phyloP scores from a whole-genome alignment of 345 rosid species.

The Hibiscus tridactylites region DNA sequence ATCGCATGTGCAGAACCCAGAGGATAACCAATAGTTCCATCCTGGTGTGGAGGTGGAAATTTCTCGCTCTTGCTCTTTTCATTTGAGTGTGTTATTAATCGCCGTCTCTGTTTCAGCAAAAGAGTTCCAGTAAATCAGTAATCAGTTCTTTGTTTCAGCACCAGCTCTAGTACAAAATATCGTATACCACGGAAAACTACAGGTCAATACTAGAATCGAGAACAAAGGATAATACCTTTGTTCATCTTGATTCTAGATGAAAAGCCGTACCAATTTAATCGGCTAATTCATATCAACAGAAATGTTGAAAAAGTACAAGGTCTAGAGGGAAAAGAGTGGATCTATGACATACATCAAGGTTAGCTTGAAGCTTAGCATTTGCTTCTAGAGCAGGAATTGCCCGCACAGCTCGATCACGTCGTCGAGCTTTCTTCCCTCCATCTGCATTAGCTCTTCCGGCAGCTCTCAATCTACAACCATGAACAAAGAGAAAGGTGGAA shows the following conservation, averaged over 20 bases:
- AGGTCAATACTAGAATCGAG: neutral
- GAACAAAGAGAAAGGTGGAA: neutral
- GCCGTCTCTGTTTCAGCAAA: slow-evolving; percentile 49
- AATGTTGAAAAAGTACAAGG: neutral
- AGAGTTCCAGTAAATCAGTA: neutral
- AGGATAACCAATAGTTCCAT: slow-evolving; percentile 70
- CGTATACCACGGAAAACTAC: neutral
- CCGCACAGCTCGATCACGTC: slow-evolving; percentile 46
- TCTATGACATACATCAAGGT: slow-evolving; percentile 56
- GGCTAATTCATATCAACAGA: too few relatives aligned
- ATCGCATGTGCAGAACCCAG: slow-evolving; percentile 71
- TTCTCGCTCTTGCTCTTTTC: slow-evolving; percentile 96
- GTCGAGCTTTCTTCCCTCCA: slow-evolving; percentile 42
- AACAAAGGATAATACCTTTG: neutral
- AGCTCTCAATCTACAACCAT: slow-evolving; percentile 45
- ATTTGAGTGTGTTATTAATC: slow-evolving; percentile 72
- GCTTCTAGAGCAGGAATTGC: slow-evolving; percentile 65
- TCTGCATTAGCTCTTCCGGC: slow-evolving; percentile 49
- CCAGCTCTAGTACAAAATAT: neutral
- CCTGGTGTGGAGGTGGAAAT: slow-evolving; percentile 96
- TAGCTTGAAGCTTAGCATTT: slow-evolving; percentile 65
- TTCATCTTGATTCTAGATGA: neutral
- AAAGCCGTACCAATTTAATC: too few relatives aligned
- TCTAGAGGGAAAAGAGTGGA: slow-evolving; percentile 9
- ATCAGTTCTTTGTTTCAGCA: neutral